phyloP scores from a whole-genome alignment of 2,329 filamentous ascomycete species.

The Chaetothyriales sp. region DNA sequence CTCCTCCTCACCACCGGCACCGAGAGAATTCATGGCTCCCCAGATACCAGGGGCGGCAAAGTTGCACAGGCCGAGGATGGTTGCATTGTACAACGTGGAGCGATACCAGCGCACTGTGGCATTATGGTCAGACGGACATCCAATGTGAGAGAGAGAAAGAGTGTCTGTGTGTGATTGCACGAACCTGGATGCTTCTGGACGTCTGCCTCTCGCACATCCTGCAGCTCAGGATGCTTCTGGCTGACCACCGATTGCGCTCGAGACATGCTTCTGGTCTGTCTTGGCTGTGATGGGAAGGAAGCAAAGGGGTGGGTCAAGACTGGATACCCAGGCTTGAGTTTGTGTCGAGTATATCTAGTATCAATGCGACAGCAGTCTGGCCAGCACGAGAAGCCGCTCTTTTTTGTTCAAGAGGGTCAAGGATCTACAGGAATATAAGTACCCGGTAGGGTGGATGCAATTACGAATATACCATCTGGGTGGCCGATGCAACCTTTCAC shows the following conservation, averaged over 20 bases:
- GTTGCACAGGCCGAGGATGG: constrained; percentile 49
- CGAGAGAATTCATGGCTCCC: constrained; percentile 42
- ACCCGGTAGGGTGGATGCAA: neutral
- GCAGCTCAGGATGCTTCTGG: constrained; percentile 2
- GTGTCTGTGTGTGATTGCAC: too few species aligned
- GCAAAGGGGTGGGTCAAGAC: neutral
- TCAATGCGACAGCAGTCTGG: neutral
- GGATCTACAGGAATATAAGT: neutral
- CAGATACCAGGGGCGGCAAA: constrained; percentile 36
- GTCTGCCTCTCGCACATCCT: constrained; percentile 1
- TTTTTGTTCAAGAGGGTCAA: neutral
- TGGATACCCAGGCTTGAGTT: neutral
- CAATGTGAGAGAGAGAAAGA: neutral
- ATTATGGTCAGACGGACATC: neutral
- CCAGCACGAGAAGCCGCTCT: neutral
- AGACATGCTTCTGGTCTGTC: neutral
- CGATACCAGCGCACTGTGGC: constrained; percentile 42
- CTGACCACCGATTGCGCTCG: neutral
- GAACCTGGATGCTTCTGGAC: constrained; percentile 2
- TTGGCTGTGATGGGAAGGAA: neutral
- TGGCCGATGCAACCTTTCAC: neutral
- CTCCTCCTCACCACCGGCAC: constrained; percentile 50
- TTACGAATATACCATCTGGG: neutral
- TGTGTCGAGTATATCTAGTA: neutral
- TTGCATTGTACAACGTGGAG: constrained; percentile 57